Evolutionary conservation across 192 early-diverging fungal species (phyloP), one percentile per base, ranked within the genome.

Genomic region (Backusella parvicylindrica): DNA sequence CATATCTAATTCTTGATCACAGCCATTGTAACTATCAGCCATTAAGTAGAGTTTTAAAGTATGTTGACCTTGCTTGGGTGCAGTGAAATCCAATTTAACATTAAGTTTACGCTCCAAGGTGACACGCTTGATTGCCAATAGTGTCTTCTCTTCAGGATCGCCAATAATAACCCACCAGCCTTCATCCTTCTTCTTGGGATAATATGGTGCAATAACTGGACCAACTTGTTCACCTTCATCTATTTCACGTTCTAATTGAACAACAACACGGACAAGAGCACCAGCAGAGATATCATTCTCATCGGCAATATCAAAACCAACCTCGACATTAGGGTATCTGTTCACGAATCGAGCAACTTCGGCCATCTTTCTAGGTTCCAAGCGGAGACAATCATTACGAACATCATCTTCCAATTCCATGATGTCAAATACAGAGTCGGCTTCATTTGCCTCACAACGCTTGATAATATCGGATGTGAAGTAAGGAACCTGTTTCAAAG

Each of bases 111-210:
- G 90, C 11, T 89, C 84, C 83, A 91, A 88, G 37, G 90, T 87
- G 6, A 96, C 85, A n/a, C 97, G 84, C 86, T 98, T 98, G 77
- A 99, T 95, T 1, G 93, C 92, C 67, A 96, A 71, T 56, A 99
- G 82, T 8, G 92, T 81, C 77, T 97, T 96, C 4, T 84, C 83
- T 16, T 85, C 75, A 12, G 91, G 82, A 33, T 98, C 95, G 23
- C 94, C 97, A 41, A 99, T 76, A 7, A 99, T 94, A 70, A 98
- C 81, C 98, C 98, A 99, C 98, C 98, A 99, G 15, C 91, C 92
- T 82, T 99, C 98, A 64, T 94, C 90, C 82, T 96, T 95, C 81
- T 89, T 82, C 21, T 83, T 81, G 8, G 98, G 97, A 88, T 94
- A 99, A 86, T 90, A 97, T 6, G 97, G 97, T 36, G 98, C 96